Base-by-base conservation (phyloP, 805 yeast genomes). In the Sugiyamaella americana region DNA sequence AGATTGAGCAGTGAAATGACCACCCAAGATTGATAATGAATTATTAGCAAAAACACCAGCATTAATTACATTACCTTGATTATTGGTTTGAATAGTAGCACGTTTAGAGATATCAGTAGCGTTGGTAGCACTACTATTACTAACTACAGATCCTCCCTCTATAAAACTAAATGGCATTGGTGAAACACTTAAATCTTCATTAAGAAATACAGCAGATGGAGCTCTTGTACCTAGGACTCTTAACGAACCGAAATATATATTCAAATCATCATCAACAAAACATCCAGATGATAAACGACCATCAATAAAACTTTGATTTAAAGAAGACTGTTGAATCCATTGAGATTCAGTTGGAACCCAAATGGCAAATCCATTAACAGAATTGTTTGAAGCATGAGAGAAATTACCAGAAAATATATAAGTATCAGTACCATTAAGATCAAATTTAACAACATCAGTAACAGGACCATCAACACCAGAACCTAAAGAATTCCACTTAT, bases 1-100 rank as follows among this genome's bases (percentile, higher is more conserved):
- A 3, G 61, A 52, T 30, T 60, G 49, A 5, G 70, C 69, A 5
- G 57, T 59, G 56, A 82, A 80, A 2, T 66, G 61, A 18, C 91
- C 93, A 5, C 85, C 88, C 41, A 84, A 63, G 0, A 76, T 74
- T 36, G 80, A 65, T 8, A 73, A 50, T 0, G 80, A 60, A 10
- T 67, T 66, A 58, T 84, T 82, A 40, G 72, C 55, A 51, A 61
- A 72, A 1, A 62, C 52, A 11, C 75, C 79, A 43, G 60, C 51
- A 42, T 60, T 53, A 20, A 72, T 49, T 1, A 54, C 29, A n/a
- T 24, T 26, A 8, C 32, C 32, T 16, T 46, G n/a, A n/a, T 29
- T 22, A n/a, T 16, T 29, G 16, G 49, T 30, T 3, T 24, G 38
- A 8, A 47, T 47, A 13, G 41, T 17, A 11, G 53, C 55, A 18